A percentile compares a stretch with the other conserved stretches of the same genome.
Evolutionary conservation across 257 asterid species (phyloP).

Genomic region (Lycium ferocissimum): DNA sequence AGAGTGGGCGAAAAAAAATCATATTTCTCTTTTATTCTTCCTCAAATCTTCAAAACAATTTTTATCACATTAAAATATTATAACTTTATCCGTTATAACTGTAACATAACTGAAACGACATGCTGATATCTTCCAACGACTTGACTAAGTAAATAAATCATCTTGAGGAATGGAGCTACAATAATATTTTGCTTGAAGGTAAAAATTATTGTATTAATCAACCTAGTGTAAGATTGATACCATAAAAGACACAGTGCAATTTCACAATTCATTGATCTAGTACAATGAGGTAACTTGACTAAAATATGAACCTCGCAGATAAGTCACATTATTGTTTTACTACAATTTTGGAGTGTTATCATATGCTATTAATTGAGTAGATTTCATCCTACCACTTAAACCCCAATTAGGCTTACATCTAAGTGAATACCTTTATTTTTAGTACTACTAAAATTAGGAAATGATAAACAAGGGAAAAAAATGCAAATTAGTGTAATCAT

Average conservation of each 20-base stretch:
- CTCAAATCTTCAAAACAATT: too few relatives aligned
- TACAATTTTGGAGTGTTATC: not conserved
- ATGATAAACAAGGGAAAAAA: not conserved
- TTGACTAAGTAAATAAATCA: too few relatives aligned
- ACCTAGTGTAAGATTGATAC: too few relatives aligned
- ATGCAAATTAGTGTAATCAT: not conserved
- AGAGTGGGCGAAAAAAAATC: not conserved
- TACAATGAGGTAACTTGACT: not conserved
- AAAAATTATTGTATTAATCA: too few relatives aligned
- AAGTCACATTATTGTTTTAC: not conserved
- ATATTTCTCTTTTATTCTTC: too few relatives aligned
- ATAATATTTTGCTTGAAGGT: too few relatives aligned
- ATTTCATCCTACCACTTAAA: not conserved
- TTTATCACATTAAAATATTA: too few relatives aligned
- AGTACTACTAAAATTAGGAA: not conserved
- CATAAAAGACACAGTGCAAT: not conserved
- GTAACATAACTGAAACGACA: too few relatives aligned
- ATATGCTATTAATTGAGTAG: not conserved
- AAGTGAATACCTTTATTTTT: not conserved
- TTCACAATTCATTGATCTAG: not conserved
- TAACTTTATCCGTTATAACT: too few relatives aligned
- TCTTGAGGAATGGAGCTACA: too few relatives aligned
- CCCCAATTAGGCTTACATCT: not conserved
- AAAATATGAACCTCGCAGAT: not conserved
- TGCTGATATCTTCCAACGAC: too few relatives aligned